Conservation (phyloP, 306 rosid species). For the Malus sieversii region DNA sequence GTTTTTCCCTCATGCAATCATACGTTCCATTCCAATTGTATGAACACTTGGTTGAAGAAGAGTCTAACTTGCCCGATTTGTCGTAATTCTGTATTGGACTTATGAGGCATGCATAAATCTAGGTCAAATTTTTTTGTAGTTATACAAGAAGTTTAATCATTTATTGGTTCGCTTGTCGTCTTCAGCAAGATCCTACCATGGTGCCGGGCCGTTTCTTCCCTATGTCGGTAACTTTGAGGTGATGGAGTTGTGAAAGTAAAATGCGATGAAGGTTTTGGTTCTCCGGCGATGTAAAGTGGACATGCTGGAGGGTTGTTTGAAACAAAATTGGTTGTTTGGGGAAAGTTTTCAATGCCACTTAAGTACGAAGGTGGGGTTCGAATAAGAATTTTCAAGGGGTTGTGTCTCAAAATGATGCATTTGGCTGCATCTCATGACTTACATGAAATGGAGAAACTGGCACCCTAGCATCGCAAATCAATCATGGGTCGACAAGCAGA, state of each 20-base stretch:
- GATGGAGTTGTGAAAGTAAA: neutral
- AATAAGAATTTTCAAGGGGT: neutral
- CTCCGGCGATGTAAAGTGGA: neutral
- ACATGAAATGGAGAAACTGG: too few relatives aligned
- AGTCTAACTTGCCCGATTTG: slow-evolving; percentile 52
- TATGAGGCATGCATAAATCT: neutral
- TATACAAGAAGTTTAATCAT: neutral
- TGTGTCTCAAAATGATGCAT: too few relatives aligned
- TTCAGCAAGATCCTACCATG: neutral
- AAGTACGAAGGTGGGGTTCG: neutral
- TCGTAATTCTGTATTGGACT: slow-evolving; percentile 22
- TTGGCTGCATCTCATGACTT: too few relatives aligned
- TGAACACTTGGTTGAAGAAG: slow-evolving; percentile 32
- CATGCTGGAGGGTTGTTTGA: neutral
- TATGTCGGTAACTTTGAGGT: neutral
- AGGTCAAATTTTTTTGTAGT: neutral
- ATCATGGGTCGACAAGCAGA: too few relatives aligned
- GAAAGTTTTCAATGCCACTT: neutral
- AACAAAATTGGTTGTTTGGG: neutral
- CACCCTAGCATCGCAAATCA: too few relatives aligned
- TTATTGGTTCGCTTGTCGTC: neutral
- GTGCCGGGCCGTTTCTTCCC: neutral
- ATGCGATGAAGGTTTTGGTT: neutral
- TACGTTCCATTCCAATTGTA: slow-evolving; percentile 40
- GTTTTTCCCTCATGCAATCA: slow-evolving; percentile 42